Conservation (phyloP, 2,329 filamentous ascomycete genomes). For the Westerdykella sp. region DNA sequence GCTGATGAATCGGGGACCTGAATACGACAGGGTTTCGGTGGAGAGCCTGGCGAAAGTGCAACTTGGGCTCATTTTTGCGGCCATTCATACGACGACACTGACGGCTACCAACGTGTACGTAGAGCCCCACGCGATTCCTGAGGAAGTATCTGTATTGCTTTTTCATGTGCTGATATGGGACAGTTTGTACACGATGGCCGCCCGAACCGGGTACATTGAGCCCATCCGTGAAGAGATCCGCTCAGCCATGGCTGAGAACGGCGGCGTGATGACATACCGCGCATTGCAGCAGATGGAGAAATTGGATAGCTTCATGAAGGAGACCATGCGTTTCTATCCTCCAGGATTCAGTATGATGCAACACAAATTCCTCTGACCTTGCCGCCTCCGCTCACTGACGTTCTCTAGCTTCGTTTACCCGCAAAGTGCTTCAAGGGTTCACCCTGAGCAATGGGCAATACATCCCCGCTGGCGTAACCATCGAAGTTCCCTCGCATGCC, state of each 20-base stretch:
- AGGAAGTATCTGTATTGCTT: not conserved
- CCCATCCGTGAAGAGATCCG: conserved; percentile 39
- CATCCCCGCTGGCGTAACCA: conserved; percentile 29
- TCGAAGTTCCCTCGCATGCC: conserved; percentile 28
- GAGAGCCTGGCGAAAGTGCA: conserved; percentile 11
- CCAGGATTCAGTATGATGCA: conserved; percentile 12
- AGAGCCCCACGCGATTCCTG: not conserved
- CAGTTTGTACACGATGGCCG: conserved; percentile 28
- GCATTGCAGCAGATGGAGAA: conserved; percentile 32
- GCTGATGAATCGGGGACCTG: conserved; percentile 23
- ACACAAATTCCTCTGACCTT: not conserved
- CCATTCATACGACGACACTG: conserved; percentile 28
- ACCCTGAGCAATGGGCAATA: conserved; percentile 51
- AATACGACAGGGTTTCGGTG: conserved; percentile 7
- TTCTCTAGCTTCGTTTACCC: conserved; percentile 41
- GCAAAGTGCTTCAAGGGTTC: conserved; percentile 48
- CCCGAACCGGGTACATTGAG: conserved; percentile 37
- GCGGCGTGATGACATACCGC: conserved; percentile 21
- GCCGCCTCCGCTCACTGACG: not conserved
- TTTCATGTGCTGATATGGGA: too few species aligned
- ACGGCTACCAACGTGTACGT: conserved; percentile 17
- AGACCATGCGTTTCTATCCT: conserved; percentile 23
- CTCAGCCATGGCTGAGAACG: conserved; percentile 33
- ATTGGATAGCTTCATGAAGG: conserved; percentile 35
- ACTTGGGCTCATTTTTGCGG: conserved; percentile 24